These are phyloP conservation scores for Tetrahymena malaccensis DNA, from an alignment of 73 alveolate genomes.

Conservation along the genomic window DNA sequence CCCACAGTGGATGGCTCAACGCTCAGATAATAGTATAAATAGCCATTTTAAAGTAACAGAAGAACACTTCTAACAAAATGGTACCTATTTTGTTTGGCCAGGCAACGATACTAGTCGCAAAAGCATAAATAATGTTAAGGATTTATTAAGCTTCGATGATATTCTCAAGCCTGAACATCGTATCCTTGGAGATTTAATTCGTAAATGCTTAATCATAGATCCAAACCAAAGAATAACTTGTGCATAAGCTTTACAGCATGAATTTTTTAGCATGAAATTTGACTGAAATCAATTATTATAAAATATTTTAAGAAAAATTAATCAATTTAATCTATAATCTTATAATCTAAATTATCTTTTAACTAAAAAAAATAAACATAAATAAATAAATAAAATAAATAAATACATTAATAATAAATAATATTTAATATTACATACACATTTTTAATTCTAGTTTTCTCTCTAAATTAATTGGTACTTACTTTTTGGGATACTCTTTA, in stretches of 20 bases:
- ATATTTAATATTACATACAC: background rate
- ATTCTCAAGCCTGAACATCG: conserved; percentile 40
- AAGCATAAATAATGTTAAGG: conserved; percentile 8
- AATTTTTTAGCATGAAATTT: conserved; percentile 46
- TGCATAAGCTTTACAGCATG: conserved; percentile 55
- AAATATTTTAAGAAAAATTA: background rate
- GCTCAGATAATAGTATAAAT: conserved; percentile 10
- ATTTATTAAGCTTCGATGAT: conserved; percentile 2
- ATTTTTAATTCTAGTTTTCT: background rate
- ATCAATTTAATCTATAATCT: background rate
- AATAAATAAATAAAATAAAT: too few relatives aligned
- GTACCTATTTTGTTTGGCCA: background rate
- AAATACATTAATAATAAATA: too few relatives aligned
- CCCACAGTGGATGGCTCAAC: conserved; percentile 87
- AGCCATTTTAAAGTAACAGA: background rate
- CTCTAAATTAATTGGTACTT: background rate
- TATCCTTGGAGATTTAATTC: conserved; percentile 42
- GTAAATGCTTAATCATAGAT: conserved; percentile 53
- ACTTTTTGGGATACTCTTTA: background rate
- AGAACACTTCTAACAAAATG: background rate
- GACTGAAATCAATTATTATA: background rate
- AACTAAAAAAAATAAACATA: background rate
- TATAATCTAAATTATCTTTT: background rate
- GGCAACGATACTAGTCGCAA: background rate
- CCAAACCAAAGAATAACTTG: conserved; percentile 65